A percentile compares a stretch with the other conserved stretches of the same genome.
Conservation (phyloP, 371 early-diverging fungal species). For the Funneliformis caledonium region DNA sequence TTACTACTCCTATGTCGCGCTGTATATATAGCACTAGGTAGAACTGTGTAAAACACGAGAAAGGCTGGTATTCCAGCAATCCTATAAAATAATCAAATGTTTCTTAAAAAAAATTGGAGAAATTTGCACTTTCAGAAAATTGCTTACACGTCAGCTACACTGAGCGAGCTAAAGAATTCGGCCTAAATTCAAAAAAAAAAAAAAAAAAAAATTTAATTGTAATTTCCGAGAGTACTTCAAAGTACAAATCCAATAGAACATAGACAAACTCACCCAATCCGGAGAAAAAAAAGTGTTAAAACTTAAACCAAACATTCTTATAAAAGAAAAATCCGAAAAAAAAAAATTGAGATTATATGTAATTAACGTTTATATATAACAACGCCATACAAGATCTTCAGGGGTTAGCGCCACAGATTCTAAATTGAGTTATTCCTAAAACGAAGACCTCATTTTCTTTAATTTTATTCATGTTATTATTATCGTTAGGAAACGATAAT, state of each 20-base stretch:
- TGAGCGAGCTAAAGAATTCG: slow-evolving; percentile 14
- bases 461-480: too few species aligned
- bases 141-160: slow-evolving; percentile 23
- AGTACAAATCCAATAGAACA: neutral
- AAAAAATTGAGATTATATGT: neutral
- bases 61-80: slow-evolving; percentile 38
- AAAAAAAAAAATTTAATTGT: too few species aligned
- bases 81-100: neutral
- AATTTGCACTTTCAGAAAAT: neutral
- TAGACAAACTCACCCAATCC: slow-evolving; percentile 3
- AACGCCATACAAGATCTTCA: too few species aligned
- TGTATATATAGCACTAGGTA: slow-evolving; percentile 36
- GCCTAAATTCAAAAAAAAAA: neutral
- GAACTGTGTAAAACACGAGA: slow-evolving; percentile 35
- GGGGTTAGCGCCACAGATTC: too few species aligned
- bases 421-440: too few species aligned
- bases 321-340: neutral
- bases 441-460: too few species aligned
- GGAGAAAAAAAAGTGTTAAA: neutral
- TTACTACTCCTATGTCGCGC: slow-evolving; percentile 21
- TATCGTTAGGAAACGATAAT: too few species aligned
- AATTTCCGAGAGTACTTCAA: neutral
- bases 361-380: too few species aligned
- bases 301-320: neutral
- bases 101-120: neutral